Evolutionary conservation across 345 rosid genomes (phyloP).

Genomic region (Carallia brachiata): DNA sequence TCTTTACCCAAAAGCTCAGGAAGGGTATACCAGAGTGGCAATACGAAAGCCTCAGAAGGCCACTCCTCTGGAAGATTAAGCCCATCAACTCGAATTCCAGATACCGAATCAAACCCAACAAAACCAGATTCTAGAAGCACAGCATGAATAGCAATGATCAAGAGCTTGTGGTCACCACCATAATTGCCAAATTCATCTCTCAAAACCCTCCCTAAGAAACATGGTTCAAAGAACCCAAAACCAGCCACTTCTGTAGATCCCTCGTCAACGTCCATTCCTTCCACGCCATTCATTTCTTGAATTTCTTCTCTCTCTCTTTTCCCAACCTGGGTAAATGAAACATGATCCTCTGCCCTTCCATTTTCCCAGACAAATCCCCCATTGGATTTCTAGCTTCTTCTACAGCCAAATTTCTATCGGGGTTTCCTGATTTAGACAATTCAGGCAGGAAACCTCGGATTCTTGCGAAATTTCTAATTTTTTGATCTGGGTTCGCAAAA

Average conservation of each 20-base stretch:
- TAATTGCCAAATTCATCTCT: slow-evolving; percentile 7
- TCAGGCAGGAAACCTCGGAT: no score
- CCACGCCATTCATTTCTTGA: slow-evolving; percentile 6
- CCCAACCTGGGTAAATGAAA: background rate
- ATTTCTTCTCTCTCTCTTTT: background rate
- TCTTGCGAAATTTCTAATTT: background rate
- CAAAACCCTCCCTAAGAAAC: slow-evolving; percentile 19
- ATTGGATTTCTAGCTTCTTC: background rate
- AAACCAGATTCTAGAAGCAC: slow-evolving; percentile 22
- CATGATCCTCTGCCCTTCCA: background rate
- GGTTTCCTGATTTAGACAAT: background rate
- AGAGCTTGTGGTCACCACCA: background rate
- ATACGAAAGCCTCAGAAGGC: background rate
- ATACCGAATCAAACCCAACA: slow-evolving; percentile 16
- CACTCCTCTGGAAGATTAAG: background rate
- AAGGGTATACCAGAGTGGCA: slow-evolving; percentile 9
- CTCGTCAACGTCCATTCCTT: slow-evolving; percentile 31
- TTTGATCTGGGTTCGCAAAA: slow-evolving; percentile 7
- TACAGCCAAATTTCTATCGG: background rate
- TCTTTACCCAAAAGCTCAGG: slow-evolving; percentile 9
- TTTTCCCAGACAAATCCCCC: background rate
- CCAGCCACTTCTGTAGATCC: slow-evolving; percentile 10
- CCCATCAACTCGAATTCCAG: slow-evolving; percentile 3
- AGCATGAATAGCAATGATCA: slow-evolving; percentile 17
- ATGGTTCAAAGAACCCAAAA: slow-evolving; percentile 49